Evolutionary conservation across 176 grass and related monocot species (phyloP), one percentile per base, ranked within the genome.

Genomic region (bread wheat (Triticum aestivum)): DNA sequence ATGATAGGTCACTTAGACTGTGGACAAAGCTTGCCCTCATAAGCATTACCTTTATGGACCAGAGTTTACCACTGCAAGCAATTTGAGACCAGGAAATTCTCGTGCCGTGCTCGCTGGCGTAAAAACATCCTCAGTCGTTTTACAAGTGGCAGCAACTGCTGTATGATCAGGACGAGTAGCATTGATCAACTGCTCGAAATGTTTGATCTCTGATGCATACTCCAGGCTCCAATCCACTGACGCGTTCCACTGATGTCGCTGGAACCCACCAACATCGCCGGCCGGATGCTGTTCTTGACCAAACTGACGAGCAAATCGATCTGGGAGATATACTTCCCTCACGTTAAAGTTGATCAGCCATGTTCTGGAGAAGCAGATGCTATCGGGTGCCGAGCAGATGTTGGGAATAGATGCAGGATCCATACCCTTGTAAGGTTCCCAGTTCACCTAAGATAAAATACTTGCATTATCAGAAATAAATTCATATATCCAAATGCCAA

Each of bases 301-400:
- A 74, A 82, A 87, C n/a, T 87, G 78, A 10, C 20, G 85, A 74
- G 78, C 85, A 51, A 27, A 87, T 27, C 85, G 52, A 9, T 87
- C 78, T 0, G 85, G 85, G 42, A 35, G 56, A 74, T 87, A 65
- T 37, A 79, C 69, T 61, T 86, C 84, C 77, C 65, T 78, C 4
- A 79, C 11, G 18, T 45, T 61, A 32, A 79, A 79, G 51, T 30
- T 80, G 63, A 71, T 59, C 45, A 86, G 68, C 78, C 78, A 87
- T 75, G 56, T 65, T 74, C 68, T 72, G 42, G 78, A 81, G 54
- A 13, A 66, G 79, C 86, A 87, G 42, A 67, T 1, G 17, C 13
- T 65, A 66, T 67, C 41, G 13, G 86, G 61, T 39, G 39, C 69
- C 24, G 11, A 5, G 6, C 69, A 87, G 3, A 52, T 51, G 20